These are phyloP conservation scores for Dioscorea zingiberensis DNA, from an alignment of 106 monocot species.

Conservation along the genomic window DNA sequence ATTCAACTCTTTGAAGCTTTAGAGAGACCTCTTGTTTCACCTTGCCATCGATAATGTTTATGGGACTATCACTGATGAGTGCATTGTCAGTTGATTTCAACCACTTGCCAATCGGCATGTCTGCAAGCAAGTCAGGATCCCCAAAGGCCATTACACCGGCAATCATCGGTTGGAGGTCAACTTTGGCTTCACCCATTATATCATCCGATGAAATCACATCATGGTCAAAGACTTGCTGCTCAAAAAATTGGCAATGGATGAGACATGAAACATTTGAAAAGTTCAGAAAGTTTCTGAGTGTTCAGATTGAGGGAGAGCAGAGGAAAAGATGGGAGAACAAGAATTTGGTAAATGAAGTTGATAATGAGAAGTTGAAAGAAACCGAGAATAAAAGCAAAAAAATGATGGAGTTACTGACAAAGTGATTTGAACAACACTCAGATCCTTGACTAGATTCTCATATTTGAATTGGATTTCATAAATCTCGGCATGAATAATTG, in stretches of 20 bases:
- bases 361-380: neutral
- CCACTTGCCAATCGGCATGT: slow-evolving; percentile 89
- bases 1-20: slow-evolving; percentile 80
- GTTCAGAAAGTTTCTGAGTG: too few relatives aligned
- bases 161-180: slow-evolving; percentile 71
- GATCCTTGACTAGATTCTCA: neutral
- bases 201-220: slow-evolving; percentile 70
- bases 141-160: slow-evolving; percentile 59
- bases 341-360: neutral
- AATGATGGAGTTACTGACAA: too few relatives aligned
- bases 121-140: slow-evolving; percentile 36
- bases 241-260: neutral
- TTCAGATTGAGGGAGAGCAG: too few relatives aligned
- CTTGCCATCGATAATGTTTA: slow-evolving; percentile 70
- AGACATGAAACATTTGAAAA: neutral
- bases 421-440: too few relatives aligned
- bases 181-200: slow-evolving; percentile 81
- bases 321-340: too few relatives aligned
- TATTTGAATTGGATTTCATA: neutral
- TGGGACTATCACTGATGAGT: slow-evolving; percentile 52
- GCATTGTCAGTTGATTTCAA: slow-evolving; percentile 66
- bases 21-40: slow-evolving; percentile 63
- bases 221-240: slow-evolving; percentile 82
- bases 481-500: neutral
- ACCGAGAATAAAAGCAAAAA: too few relatives aligned